phyloP scores from a whole-genome alignment of 768 basidiomycete genomes.

The Pleurotus tuoliensis region DNA sequence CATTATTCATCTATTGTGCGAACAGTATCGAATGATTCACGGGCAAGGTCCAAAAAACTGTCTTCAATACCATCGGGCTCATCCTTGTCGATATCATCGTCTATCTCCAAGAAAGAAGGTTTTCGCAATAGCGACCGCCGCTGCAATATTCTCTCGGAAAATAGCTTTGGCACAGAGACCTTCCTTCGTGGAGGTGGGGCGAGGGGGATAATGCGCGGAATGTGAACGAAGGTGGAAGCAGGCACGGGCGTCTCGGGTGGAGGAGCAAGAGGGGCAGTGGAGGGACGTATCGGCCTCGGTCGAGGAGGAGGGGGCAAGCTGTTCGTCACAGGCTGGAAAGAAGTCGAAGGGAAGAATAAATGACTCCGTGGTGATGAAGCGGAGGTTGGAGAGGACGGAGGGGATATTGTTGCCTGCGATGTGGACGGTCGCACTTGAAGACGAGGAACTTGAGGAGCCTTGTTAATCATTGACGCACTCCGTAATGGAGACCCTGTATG shows the following conservation, averaged over 20 bases:
- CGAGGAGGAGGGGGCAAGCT: slow-evolving; percentile 59
- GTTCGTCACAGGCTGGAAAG: slow-evolving; percentile 22
- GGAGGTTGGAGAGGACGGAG: slow-evolving; percentile 18
- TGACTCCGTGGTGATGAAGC: slow-evolving; percentile 7
- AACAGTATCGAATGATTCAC: slow-evolving; percentile 49
- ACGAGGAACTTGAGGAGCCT: slow-evolving; percentile 15
- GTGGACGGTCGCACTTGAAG: slow-evolving; percentile 30
- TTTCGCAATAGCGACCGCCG: slow-evolving; percentile 58
- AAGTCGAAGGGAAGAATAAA: slow-evolving; percentile 15
- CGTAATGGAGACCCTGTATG: slow-evolving; percentile 12
- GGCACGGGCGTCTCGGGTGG: slow-evolving; percentile 26
- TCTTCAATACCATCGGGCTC: slow-evolving; percentile 16
- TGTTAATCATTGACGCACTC: slow-evolving; percentile 15
- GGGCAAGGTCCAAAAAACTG: slow-evolving; percentile 50
- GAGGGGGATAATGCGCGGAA: slow-evolving; percentile 11
- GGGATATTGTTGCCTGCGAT: slow-evolving; percentile 24
- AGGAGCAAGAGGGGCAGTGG: slow-evolving; percentile 23
- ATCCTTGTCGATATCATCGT: slow-evolving; percentile 40
- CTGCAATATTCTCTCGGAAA: slow-evolving; percentile 36
- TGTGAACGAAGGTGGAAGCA: not conserved
- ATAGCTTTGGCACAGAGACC: slow-evolving; percentile 26
- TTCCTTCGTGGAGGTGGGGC: slow-evolving; percentile 20
- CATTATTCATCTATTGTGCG: slow-evolving; percentile 24
- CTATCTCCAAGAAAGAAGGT: slow-evolving; percentile 72
- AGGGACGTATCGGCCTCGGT: slow-evolving; percentile 24